Percentiles rank a stretch among this genome's conserved stretches.
phyloP scores from a whole-genome alignment of 345 rosid species.

The Trapa bicornis region DNA sequence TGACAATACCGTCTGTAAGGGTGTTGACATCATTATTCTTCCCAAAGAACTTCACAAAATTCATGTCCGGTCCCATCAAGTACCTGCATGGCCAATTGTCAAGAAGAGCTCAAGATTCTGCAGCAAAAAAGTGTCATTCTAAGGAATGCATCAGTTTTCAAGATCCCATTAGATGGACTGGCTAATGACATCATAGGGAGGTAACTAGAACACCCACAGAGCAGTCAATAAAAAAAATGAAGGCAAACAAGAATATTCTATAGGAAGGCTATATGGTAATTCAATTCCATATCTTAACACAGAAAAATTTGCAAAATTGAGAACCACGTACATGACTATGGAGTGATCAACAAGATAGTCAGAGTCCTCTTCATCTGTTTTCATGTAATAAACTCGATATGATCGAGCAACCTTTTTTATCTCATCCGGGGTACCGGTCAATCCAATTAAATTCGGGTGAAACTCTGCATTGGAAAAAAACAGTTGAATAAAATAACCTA shows the following conservation, averaged over 20 bases:
- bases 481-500: neutral
- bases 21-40: constrained; percentile 77
- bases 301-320: too few species aligned
- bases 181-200: neutral
- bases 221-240: neutral
- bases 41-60: constrained; percentile 79
- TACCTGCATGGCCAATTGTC: constrained; percentile 39
- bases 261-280: too few species aligned
- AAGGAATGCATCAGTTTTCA: neutral
- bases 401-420: constrained; percentile 74
- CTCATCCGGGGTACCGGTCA: constrained; percentile 79
- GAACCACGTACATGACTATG: constrained; percentile 56
- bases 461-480: constrained; percentile 39
- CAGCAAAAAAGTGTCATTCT: neutral
- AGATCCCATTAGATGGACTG: neutral
- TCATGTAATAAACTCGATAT: constrained; percentile 92
- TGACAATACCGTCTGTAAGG: constrained; percentile 57
- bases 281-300: too few species aligned
- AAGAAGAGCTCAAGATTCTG: neutral
- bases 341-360: constrained; percentile 99
- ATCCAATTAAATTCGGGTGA: constrained; percentile 73
- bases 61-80: constrained; percentile 81
- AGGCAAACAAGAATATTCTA: too few species aligned
- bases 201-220: neutral
- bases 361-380: constrained; percentile 87